phyloP scores from a whole-genome alignment of 257 asterid genomes.

The Asclepias syriaca region DNA sequence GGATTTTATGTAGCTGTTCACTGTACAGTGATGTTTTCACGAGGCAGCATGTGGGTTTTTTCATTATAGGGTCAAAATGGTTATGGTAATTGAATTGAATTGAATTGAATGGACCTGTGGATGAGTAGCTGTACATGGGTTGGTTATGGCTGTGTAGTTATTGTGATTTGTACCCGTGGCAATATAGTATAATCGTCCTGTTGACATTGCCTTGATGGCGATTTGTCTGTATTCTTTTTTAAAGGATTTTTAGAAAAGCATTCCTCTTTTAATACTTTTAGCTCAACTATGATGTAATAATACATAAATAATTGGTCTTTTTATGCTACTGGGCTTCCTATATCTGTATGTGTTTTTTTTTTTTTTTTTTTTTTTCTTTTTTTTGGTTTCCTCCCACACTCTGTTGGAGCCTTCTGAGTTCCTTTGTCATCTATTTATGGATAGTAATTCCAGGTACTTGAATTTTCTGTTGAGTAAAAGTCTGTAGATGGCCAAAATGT shows the following conservation, averaged over 20 bases:
- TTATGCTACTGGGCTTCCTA: not conserved
- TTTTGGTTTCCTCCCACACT: not conserved
- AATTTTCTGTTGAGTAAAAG: not conserved
- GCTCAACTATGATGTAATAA: not conserved
- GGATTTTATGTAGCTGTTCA: slow-evolving; percentile 8
- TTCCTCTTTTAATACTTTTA: not conserved
- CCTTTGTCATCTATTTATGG: not conserved
- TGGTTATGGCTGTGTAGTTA: slow-evolving; percentile 12
- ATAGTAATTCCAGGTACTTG: not conserved
- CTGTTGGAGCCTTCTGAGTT: not conserved
- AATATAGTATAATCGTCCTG: slow-evolving; percentile 22
- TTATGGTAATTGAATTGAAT: slow-evolving; percentile 5
- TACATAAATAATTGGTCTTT: not conserved
- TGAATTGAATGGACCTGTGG: slow-evolving; percentile 5
- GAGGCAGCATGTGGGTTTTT: slow-evolving; percentile 23
- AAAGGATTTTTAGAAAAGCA: not conserved
- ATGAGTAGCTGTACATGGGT: slow-evolving; percentile 3
- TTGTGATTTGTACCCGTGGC: slow-evolving; percentile 8
- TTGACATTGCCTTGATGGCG: slow-evolving; percentile 18
- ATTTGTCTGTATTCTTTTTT: not conserved
- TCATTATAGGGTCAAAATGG: slow-evolving; percentile 1
- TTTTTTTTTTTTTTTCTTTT: not conserved
- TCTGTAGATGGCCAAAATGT: not conserved
- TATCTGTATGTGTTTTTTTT: not conserved
- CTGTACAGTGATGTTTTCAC: not conserved